A percentile compares a stretch with the other conserved stretches of the same genome.
These are phyloP conservation scores for Penicillium tannophilum DNA, from an alignment of 495 filamentous ascomycete genomes.

Conservation along the genomic window DNA sequence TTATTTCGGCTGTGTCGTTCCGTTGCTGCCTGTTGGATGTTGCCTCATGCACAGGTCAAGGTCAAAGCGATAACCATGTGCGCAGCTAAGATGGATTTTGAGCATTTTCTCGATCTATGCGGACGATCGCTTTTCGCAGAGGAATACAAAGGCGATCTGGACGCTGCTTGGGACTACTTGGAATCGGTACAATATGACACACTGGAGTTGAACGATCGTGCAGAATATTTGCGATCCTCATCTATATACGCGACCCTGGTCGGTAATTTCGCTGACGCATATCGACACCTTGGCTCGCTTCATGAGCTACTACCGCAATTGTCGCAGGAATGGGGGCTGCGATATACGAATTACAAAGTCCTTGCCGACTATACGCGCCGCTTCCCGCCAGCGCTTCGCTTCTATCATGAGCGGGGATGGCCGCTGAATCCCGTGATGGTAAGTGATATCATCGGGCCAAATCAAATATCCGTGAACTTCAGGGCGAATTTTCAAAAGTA, in stretches of 20 bases:
- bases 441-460: slow-evolving; percentile 16
- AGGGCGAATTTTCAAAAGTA: slow-evolving; percentile 15
- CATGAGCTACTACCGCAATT: slow-evolving; percentile 14
- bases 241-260: slow-evolving; percentile 19
- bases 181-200: slow-evolving; percentile 3
- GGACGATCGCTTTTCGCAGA: slow-evolving; percentile 27
- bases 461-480: slow-evolving; percentile 13
- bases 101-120: slow-evolving; percentile 20
- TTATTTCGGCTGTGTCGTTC: neutral
- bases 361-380: slow-evolving; percentile 28
- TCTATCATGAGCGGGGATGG: slow-evolving; percentile 26
- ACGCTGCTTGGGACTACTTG: slow-evolving; percentile 21
- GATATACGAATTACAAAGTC: slow-evolving; percentile 25
- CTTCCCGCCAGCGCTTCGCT: slow-evolving; percentile 22
- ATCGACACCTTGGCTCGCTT: slow-evolving; percentile 12
- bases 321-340: slow-evolving; percentile 28
- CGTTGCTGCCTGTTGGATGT: too few relatives aligned
- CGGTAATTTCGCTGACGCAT: slow-evolving; percentile 26
- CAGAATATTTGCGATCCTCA: slow-evolving; percentile 26
- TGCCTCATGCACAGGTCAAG: too few relatives aligned
- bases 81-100: slow-evolving; percentile 15
- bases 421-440: slow-evolving; percentile 16
- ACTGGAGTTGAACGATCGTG: slow-evolving; percentile 5
- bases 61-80: neutral
- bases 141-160: slow-evolving; percentile 27